These are phyloP conservation scores for Komagataella pastoris DNA, from an alignment of 805 yeast genomes.

Conservation along the genomic window DNA sequence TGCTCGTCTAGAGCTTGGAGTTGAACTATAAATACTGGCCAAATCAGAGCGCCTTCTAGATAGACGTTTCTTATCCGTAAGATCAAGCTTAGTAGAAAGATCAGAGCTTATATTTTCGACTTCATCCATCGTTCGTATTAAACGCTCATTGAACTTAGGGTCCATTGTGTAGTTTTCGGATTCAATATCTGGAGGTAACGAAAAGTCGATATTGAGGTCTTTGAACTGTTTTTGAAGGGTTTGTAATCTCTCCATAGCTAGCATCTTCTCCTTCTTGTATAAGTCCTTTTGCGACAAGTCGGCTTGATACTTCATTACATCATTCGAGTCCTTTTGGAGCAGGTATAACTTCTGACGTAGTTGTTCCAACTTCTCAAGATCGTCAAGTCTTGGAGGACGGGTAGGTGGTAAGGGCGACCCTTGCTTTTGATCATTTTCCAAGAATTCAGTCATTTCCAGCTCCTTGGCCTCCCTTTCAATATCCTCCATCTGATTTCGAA, in stretches of 20 bases:
- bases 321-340: slow-evolving; percentile 65
- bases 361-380: slow-evolving; percentile 38
- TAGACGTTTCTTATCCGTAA: slow-evolving; percentile 9
- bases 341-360: slow-evolving; percentile 45
- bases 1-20: slow-evolving; percentile 1
- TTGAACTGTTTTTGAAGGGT: slow-evolving; percentile 57
- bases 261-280: slow-evolving; percentile 43
- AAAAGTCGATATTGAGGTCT: slow-evolving; percentile 48
- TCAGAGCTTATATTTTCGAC: slow-evolving; percentile 26
- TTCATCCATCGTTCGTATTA: slow-evolving; percentile 25
- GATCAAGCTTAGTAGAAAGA: slow-evolving; percentile 22
- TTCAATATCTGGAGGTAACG: slow-evolving; percentile 1
- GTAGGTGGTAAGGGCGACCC: slow-evolving; percentile 11
- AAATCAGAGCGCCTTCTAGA: neutral
- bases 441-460: slow-evolving; percentile 76
- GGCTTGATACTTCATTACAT: slow-evolving; percentile 52
- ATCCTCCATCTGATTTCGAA: slow-evolving; percentile 76
- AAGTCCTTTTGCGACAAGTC: slow-evolving; percentile 33
- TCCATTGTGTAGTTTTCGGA: slow-evolving; percentile 13
- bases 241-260: slow-evolving; percentile 59
- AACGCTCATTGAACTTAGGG: slow-evolving; percentile 15
- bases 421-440: slow-evolving; percentile 21
- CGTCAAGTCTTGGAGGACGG: slow-evolving; percentile 31
- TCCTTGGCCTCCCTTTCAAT: slow-evolving; percentile 76
- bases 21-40: neutral